Percentiles rank a stretch among this genome's conserved stretches.
Evolutionary conservation across 2,329 filamentous ascomycete species (phyloP).

Genomic region (Didymellaceae sp.): DNA sequence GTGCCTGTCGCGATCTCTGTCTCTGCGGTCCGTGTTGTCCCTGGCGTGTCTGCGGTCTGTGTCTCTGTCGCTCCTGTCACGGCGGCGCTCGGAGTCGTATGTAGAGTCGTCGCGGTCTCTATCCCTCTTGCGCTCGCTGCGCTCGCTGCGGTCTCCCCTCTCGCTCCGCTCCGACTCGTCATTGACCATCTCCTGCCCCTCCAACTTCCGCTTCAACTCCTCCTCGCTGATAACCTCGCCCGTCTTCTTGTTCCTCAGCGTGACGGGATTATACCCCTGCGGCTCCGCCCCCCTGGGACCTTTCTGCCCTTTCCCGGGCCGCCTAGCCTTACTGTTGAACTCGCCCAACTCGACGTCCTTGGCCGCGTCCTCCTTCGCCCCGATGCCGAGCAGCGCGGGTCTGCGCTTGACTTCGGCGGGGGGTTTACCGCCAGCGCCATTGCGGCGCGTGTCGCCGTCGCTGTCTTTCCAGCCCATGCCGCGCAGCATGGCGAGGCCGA

Average conservation of each 20-base stretch:
- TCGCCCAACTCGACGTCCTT: constrained; percentile 73
- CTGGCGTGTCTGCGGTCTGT: constrained; percentile 24
- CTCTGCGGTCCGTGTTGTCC: too few relatives aligned
- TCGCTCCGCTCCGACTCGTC: constrained; percentile 44
- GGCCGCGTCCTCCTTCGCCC: constrained; percentile 76
- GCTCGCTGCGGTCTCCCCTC: constrained; percentile 26
- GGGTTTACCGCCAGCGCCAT: constrained; percentile 52
- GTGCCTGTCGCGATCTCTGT: constrained; percentile 29
- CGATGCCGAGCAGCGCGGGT: constrained; percentile 84
- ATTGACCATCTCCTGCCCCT: constrained; percentile 55
- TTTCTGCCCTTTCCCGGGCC: constrained; percentile 56
- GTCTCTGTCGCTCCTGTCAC: constrained; percentile 29
- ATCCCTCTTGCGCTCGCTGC: constrained; percentile 21
- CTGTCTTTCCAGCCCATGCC: constrained; percentile 94
- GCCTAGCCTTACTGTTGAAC: constrained; percentile 66
- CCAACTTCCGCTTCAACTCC: constrained; percentile 61
- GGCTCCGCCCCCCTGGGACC: constrained; percentile 44
- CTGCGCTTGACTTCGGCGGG: constrained; percentile 71
- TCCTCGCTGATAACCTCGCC: constrained; percentile 69
- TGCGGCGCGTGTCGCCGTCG: constrained; percentile 59
- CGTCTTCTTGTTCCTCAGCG: constrained; percentile 66
- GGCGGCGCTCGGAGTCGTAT: not conserved
- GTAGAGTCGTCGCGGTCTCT: constrained; percentile 20
- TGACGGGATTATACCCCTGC: constrained; percentile 66
- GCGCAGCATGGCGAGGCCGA: constrained; percentile 85